Conservation (phyloP, 1,139 yeast species). For the Pichia inconspicua region DNA sequence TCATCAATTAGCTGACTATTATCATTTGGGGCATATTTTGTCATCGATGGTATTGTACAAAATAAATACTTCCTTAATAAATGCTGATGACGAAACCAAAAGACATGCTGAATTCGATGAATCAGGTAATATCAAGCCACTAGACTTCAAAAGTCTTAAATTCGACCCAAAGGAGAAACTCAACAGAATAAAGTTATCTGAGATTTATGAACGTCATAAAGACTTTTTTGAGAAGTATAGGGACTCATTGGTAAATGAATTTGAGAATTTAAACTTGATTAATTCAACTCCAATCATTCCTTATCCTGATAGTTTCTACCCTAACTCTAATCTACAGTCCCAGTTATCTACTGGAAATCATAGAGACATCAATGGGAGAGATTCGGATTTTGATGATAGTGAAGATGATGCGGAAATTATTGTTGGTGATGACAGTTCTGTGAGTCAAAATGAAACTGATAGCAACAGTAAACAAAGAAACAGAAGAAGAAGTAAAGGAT, state of each 20-base stretch:
- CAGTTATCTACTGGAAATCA: background rate
- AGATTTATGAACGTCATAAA: conserved; percentile 19
- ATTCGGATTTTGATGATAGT: background rate
- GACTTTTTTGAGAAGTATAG: conserved; percentile 11
- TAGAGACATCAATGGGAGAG: background rate
- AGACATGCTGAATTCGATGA: conserved; percentile 24
- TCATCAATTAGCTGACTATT: conserved; percentile 65
- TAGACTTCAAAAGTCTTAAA: conserved; percentile 22
- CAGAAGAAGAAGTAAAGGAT: background rate
- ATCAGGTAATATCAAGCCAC: conserved; percentile 27
- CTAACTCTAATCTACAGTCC: background rate
- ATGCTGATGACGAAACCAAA: conserved; percentile 27
- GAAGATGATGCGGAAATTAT: background rate
- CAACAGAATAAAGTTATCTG: conserved; percentile 23
- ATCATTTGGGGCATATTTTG: conserved; percentile 46
- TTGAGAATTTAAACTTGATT: background rate
- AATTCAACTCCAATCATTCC: background rate
- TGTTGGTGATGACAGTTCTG: background rate
- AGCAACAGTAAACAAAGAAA: background rate
- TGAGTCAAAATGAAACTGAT: background rate
- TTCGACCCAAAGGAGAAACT: conserved; percentile 27
- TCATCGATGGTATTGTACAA: conserved; percentile 37
- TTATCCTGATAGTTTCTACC: background rate
- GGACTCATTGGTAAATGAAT: background rate
- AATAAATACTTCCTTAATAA: conserved; percentile 28